Base-by-base conservation (phyloP, 2,329 filamentous ascomycete species). In the Pseudopithomyces maydicus region DNA sequence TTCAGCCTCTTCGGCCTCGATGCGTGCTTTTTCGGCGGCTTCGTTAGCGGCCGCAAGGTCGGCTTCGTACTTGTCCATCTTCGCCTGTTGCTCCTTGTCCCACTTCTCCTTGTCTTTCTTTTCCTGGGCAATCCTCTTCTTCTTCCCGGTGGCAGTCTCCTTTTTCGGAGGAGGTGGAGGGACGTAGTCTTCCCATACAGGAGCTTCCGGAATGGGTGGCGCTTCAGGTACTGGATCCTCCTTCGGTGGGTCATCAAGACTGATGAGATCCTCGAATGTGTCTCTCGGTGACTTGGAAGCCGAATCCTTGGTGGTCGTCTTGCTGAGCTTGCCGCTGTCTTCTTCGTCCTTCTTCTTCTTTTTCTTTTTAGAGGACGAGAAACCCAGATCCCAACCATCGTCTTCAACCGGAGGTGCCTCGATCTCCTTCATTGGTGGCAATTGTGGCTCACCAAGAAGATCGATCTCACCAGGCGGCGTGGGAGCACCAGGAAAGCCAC, bases 401-500 rank as follows among this genome's bases (percentile, higher is more conserved):
- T 78, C 80, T 63, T 62, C 69, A 1, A 57, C 54, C 11, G 72
- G 73, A 52, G 72, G 70, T 4, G 72, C 71, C 57, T 75, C 74
- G 12, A 89, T 85, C 58, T 82, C 78, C 39, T 85, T 84, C 0
- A 85, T 83, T 0, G 83, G 84, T 7, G 71, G 71, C 29, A 74
- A 48, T 20, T 70, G 69, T 23, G 64, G 62, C 36, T 69, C 52
- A 6, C 57, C 71, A n/a, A 62, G 60, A 17, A 63, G 68, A 66
- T 81, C 79, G 64, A 79, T 78, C 29, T 79, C 79, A 55, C 80
- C 78, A 54, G 81, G 79, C 58, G 81, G 78, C 23, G 80, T 75
- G 54, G 77, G 79, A 59, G 83, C 78, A 62, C 81, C 74, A 35
- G 79, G 77, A 56, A 77, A 77, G 43, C 84, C 74, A 55, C 84